Conservation (phyloP, 208 protist genomes). For the Crithidia mellificae region DNA sequence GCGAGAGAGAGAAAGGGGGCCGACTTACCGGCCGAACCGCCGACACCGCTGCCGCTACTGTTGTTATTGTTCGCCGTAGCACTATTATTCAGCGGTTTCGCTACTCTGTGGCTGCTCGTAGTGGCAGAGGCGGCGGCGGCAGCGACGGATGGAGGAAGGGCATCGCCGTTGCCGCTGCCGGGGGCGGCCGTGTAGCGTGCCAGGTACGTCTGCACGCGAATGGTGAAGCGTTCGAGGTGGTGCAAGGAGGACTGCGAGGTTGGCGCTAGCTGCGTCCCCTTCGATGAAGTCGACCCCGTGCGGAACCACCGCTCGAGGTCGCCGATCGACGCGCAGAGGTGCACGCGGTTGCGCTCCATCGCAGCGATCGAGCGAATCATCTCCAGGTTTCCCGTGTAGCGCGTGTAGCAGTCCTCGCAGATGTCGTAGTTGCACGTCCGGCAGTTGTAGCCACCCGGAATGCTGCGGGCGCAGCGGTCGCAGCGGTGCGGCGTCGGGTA, state of each 20-base stretch:
- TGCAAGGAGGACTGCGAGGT: slow-evolving; percentile 61
- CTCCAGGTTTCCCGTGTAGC: slow-evolving; percentile 46
- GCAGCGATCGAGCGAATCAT: slow-evolving; percentile 23
- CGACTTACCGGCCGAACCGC: neutral
- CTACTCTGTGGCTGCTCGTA: too few species aligned
- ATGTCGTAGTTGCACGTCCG: slow-evolving; percentile 60
- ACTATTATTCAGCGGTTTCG: too few species aligned
- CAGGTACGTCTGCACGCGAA: slow-evolving; percentile 53
- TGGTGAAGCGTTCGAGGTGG: slow-evolving; percentile 56
- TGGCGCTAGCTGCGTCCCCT: slow-evolving; percentile 63
- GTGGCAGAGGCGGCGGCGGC: neutral
- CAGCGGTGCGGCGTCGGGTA: slow-evolving; percentile 30
- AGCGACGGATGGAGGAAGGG: neutral
- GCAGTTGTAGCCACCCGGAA: slow-evolving; percentile 48
- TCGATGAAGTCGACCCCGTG: slow-evolving; percentile 72
- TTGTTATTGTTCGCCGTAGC: neutral
- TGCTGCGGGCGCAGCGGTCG: slow-evolving; percentile 39
- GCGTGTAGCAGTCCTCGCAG: slow-evolving; percentile 47
- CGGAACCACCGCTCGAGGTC: slow-evolving; percentile 87
- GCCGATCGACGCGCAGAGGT: slow-evolving; percentile 72
- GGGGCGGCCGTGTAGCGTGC: slow-evolving; percentile 29
- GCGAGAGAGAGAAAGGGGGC: neutral
- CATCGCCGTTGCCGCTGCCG: neutral
- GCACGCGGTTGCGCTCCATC: slow-evolving; percentile 47
- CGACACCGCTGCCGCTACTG: slow-evolving; percentile 4